phyloP scores from a whole-genome alignment of 495 filamentous ascomycete species.

The Annulohypoxylon bovei region DNA sequence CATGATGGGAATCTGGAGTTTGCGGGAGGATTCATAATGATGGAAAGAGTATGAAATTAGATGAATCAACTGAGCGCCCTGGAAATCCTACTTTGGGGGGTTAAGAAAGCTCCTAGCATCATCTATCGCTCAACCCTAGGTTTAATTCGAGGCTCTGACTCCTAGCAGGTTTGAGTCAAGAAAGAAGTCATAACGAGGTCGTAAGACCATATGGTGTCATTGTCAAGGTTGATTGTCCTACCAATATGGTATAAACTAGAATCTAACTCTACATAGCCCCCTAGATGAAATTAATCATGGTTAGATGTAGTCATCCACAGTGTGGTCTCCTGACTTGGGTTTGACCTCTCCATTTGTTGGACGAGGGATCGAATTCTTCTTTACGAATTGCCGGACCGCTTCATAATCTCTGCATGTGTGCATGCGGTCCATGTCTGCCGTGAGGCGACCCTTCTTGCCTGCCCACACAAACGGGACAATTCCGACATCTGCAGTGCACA shows the following conservation, averaged over 20 bases:
- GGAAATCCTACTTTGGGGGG: neutral
- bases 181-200: neutral
- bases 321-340: constrained; percentile 15
- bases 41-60: too few species aligned
- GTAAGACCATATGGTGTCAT: neutral
- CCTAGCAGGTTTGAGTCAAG: neutral
- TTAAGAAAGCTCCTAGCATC: too few species aligned
- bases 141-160: too few species aligned
- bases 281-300: neutral
- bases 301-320: constrained; percentile 37
- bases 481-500: constrained; percentile 32
- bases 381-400: constrained; percentile 16
- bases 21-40: too few species aligned
- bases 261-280: too few species aligned
- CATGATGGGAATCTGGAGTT: neutral
- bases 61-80: too few species aligned
- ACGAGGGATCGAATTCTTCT: constrained; percentile 6
- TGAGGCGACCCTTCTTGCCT: constrained; percentile 11
- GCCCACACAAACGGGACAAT: constrained; percentile 29
- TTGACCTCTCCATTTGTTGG: constrained; percentile 23
- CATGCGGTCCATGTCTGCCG: constrained; percentile 22
- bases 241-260: too few species aligned
- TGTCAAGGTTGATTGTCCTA: too few species aligned
- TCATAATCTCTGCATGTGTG: constrained; percentile 31
- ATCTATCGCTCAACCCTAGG: too few species aligned